phyloP scores from a whole-genome alignment of 768 basidiomycete genomes.

The Phaeolepiota aurea region DNA sequence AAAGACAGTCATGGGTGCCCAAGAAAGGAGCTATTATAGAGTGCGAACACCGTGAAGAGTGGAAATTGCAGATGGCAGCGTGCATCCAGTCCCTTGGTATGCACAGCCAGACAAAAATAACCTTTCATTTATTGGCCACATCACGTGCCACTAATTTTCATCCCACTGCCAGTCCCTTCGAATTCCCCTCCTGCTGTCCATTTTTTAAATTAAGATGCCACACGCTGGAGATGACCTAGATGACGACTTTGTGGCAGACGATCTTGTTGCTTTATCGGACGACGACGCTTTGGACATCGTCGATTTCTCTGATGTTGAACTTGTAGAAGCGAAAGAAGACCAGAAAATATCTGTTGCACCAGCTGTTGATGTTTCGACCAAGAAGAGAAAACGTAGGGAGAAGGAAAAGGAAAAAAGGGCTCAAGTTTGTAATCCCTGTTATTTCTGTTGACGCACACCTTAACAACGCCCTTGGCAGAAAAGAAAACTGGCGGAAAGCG shows the following conservation, averaged over 20 bases:
- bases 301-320: constrained; percentile 27
- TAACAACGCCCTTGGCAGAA: constrained; percentile 33
- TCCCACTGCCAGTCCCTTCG: constrained; percentile 1
- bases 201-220: constrained; percentile 14
- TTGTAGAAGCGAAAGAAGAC: constrained; percentile 22
- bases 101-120: not conserved
- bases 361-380: constrained; percentile 11
- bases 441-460: not conserved
- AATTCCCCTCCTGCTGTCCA: constrained; percentile 5
- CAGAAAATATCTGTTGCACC: constrained; percentile 15
- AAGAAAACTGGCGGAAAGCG: constrained; percentile 46
- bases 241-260: constrained; percentile 73
- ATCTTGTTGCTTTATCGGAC: constrained; percentile 53
- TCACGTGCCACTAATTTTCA: not conserved
- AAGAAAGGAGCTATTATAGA: no score
- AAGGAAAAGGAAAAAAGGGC: constrained; percentile 67
- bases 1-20: no score
- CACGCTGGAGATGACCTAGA: constrained; percentile 72
- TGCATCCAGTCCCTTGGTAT: not conserved
- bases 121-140: not conserved
- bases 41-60: no score
- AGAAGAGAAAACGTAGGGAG: constrained; percentile 63
- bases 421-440: constrained; percentile 37
- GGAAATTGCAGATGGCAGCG: no score
- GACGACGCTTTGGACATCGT: constrained; percentile 39